Percentiles rank a stretch among this genome's conserved stretches.
These are phyloP conservation scores for Candida sp. DNA, from an alignment of 1,139 yeast species.

Conservation along the genomic window DNA sequence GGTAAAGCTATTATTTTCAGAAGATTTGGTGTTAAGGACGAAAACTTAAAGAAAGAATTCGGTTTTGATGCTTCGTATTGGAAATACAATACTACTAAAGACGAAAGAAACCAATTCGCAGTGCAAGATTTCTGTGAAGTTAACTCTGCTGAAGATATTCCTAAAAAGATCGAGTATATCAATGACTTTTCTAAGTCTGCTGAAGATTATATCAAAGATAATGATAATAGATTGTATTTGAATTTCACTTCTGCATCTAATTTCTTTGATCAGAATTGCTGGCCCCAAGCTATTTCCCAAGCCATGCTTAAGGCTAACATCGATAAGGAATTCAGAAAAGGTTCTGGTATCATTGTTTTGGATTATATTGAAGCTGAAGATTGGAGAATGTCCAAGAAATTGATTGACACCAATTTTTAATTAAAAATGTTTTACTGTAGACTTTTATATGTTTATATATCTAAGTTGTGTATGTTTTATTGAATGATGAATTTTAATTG, in stretches of 20 bases:
- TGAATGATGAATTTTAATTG: no score
- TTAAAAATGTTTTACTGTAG: neutral
- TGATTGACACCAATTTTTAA: constrained; percentile 56
- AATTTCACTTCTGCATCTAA: constrained; percentile 78
- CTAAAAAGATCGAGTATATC: constrained; percentile 57
- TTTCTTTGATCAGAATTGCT: constrained; percentile 66
- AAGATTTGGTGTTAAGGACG: constrained; percentile 61
- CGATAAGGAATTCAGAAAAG: constrained; percentile 48
- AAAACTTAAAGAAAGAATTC: constrained; percentile 38
- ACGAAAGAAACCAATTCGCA: constrained; percentile 58
- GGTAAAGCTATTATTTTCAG: constrained; percentile 69
- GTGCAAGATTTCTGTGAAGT: constrained; percentile 81
- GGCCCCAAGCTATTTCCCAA: constrained; percentile 69
- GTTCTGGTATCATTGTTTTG: constrained; percentile 58
- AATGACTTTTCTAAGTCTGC: constrained; percentile 57
- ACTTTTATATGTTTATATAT: no score
- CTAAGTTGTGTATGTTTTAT: no score
- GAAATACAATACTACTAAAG: constrained; percentile 64
- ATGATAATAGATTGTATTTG: constrained; percentile 58
- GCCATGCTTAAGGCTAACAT: constrained; percentile 49
- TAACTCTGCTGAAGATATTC: constrained; percentile 47
- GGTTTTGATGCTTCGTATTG: constrained; percentile 73
- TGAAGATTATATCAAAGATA: constrained; percentile 42
- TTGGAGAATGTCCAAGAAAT: constrained; percentile 54
- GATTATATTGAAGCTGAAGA: constrained; percentile 65